These are phyloP conservation scores for Gossypium longicalyx DNA, from an alignment of 345 rosid species.

Conservation along the genomic window DNA sequence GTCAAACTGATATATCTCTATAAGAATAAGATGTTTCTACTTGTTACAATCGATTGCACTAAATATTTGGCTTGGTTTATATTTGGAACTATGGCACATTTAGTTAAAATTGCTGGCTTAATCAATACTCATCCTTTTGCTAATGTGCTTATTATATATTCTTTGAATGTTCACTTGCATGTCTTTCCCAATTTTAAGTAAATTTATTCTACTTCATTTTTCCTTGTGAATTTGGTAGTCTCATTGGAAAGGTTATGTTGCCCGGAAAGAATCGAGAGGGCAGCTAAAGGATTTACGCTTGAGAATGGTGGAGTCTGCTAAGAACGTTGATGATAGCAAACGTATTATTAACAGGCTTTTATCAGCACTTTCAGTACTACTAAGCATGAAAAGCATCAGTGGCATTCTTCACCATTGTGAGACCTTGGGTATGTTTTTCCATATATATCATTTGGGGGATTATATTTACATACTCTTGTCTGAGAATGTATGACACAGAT, in stretches of 20 bases:
- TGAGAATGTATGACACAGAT: no score
- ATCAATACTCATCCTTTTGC: neutral
- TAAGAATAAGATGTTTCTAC: neutral
- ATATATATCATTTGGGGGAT: no score
- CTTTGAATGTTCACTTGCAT: neutral
- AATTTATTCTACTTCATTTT: neutral
- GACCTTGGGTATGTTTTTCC: slow-evolving; percentile 56
- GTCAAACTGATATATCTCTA: neutral
- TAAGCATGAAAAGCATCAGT: slow-evolving; percentile 67
- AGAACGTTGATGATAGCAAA: slow-evolving; percentile 72
- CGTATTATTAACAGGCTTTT: slow-evolving; percentile 76
- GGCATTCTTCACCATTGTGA: slow-evolving; percentile 81
- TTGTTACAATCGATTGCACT: neutral
- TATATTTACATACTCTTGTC: no score
- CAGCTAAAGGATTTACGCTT: slow-evolving; percentile 57
- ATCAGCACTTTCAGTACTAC: slow-evolving; percentile 69
- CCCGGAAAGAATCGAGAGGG: slow-evolving; percentile 61
- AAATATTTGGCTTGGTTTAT: neutral
- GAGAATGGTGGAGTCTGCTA: slow-evolving; percentile 65
- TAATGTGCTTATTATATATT: neutral
- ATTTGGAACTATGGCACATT: neutral
- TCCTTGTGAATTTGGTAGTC: slow-evolving; percentile 43
- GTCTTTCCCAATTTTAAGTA: neutral
- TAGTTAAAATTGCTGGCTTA: neutral
- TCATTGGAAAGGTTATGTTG: slow-evolving; percentile 73